Evolutionary conservation across 2,329 filamentous ascomycete genomes (phyloP).

Genomic region (Phyllosticta citribraziliensis): DNA sequence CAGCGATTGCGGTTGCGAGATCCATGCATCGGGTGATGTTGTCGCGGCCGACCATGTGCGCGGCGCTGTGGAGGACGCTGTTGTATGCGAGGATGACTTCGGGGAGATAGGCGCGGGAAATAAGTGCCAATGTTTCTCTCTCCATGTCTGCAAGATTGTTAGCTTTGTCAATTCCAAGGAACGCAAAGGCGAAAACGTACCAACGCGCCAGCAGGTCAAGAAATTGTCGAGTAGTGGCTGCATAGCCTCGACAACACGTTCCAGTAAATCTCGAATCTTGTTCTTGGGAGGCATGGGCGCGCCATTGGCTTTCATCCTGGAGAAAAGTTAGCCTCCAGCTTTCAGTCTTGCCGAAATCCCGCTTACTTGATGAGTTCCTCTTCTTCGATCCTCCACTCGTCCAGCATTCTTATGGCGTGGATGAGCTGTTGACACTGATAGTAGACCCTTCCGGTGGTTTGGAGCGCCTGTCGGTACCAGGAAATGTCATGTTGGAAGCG

Average conservation of each 20-base stretch:
- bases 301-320: constrained; percentile 4
- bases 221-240: constrained; percentile 26
- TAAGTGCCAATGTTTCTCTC: constrained; percentile 49
- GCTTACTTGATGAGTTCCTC: constrained; percentile 25
- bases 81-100: constrained; percentile 80
- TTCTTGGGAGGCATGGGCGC: constrained; percentile 17
- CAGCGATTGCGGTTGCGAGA: constrained; percentile 62
- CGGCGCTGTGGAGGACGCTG: constrained; percentile 68
- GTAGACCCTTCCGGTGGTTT: constrained; percentile 24
- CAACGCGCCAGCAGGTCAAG: constrained; percentile 18
- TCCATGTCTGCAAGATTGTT: constrained; percentile 37
- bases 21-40: constrained; percentile 80
- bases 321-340: neutral
- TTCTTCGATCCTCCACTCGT: constrained; percentile 34
- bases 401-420: constrained; percentile 32
- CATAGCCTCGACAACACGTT: constrained; percentile 30
- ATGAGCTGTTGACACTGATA: constrained; percentile 35
- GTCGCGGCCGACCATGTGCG: constrained; percentile 63
- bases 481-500: constrained; percentile 14
- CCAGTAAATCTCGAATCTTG: constrained; percentile 29
- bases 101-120: constrained; percentile 73
- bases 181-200: constrained; percentile 10
- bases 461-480: constrained; percentile 13
- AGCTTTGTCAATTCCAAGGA: neutral
- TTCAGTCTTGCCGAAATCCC: neutral